A percentile compares a stretch with the other conserved stretches of the same genome.
Evolutionary conservation across 2,329 filamentous ascomycete genomes (phyloP).

Genomic region (Neoascochyta sp.): DNA sequence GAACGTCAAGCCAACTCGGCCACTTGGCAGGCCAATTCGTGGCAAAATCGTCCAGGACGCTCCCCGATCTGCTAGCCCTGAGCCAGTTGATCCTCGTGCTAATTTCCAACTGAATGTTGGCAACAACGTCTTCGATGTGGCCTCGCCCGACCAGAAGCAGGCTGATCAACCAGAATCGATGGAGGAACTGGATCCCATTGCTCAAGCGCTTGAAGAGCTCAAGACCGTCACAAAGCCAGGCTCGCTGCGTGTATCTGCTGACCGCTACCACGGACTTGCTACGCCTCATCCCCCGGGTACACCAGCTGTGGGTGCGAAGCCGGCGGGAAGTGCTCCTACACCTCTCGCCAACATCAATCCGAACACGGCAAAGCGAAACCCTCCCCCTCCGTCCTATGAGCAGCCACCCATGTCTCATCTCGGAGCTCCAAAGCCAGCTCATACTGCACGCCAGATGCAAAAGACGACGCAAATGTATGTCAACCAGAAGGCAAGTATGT

Average conservation of each 20-base stretch:
- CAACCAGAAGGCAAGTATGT: slow-evolving; percentile 77
- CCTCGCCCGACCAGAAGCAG: slow-evolving; percentile 64
- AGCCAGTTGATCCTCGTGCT: slow-evolving; percentile 85
- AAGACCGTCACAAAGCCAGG: slow-evolving; percentile 83
- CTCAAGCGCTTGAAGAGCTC: slow-evolving; percentile 84
- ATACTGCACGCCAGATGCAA: slow-evolving; percentile 93
- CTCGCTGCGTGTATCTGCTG: slow-evolving; percentile 82
- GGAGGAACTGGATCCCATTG: slow-evolving; percentile 81
- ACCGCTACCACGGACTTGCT: slow-evolving; percentile 88
- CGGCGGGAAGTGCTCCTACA: slow-evolving; percentile 43
- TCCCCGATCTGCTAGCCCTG: slow-evolving; percentile 50
- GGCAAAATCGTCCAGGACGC: slow-evolving; percentile 28
- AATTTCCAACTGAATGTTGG: slow-evolving; percentile 92
- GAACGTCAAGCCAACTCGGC: slow-evolving; percentile 45
- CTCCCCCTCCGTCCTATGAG: slow-evolving; percentile 85
- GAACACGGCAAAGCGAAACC: slow-evolving; percentile 62
- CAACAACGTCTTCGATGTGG: slow-evolving; percentile 92
- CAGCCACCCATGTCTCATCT: slow-evolving; percentile 64
- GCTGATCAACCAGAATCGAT: slow-evolving; percentile 42
- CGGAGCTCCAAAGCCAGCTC: slow-evolving; percentile 84
- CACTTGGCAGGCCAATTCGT: slow-evolving; percentile 27
- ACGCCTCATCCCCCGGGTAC: slow-evolving; percentile 63
- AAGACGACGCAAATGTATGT: slow-evolving; percentile 87
- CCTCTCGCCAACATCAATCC: slow-evolving; percentile 45
- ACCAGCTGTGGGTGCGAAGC: slow-evolving; percentile 37